phyloP scores from a whole-genome alignment of 352 stramenopile species.

The Pythium insidiosum region DNA sequence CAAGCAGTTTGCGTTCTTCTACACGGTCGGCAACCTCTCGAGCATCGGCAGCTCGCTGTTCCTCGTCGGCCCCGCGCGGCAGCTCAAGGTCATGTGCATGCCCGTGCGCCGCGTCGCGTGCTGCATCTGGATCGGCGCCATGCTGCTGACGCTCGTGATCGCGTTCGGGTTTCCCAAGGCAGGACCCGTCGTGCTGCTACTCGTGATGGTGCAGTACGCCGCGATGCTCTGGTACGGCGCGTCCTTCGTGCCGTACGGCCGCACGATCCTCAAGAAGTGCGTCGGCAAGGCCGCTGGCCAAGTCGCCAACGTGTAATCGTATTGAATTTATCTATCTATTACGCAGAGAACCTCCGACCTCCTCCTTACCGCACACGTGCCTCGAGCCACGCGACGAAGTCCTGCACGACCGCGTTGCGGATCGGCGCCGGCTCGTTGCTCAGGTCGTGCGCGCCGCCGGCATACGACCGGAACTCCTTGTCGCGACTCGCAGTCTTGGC shows the following conservation, averaged over 20 bases:
- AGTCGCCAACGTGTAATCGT: slow-evolving; percentile 10
- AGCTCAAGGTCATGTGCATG: slow-evolving; percentile 83
- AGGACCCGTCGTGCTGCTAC: slow-evolving; percentile 51
- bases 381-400: slow-evolving; percentile 72
- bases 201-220: slow-evolving; percentile 72
- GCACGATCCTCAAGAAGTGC: slow-evolving; percentile 69
- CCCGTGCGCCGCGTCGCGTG: slow-evolving; percentile 72
- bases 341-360: neutral
- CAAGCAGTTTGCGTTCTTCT: slow-evolving; percentile 85
- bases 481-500: slow-evolving; percentile 41
- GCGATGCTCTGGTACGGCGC: slow-evolving; percentile 83
- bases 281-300: slow-evolving; percentile 46
- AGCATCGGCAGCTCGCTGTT: slow-evolving; percentile 78
- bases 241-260: slow-evolving; percentile 75
- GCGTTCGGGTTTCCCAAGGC: slow-evolving; percentile 66
- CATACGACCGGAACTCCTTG: slow-evolving; percentile 66
- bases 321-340: slow-evolving; percentile 3
- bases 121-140: slow-evolving; percentile 70
- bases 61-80: slow-evolving; percentile 52
- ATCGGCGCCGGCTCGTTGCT: slow-evolving; percentile 64
- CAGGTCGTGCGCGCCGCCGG: slow-evolving; percentile 54
- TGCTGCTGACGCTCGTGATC: slow-evolving; percentile 66
- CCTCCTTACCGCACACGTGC: slow-evolving; percentile 10
- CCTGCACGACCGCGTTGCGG: slow-evolving; percentile 45
- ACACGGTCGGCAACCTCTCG: slow-evolving; percentile 74